Percentiles rank a stretch among this genome's conserved stretches.
These are phyloP conservation scores for Trypanosoma lewisi DNA, from an alignment of 208 protist species.

Conservation along the genomic window DNA sequence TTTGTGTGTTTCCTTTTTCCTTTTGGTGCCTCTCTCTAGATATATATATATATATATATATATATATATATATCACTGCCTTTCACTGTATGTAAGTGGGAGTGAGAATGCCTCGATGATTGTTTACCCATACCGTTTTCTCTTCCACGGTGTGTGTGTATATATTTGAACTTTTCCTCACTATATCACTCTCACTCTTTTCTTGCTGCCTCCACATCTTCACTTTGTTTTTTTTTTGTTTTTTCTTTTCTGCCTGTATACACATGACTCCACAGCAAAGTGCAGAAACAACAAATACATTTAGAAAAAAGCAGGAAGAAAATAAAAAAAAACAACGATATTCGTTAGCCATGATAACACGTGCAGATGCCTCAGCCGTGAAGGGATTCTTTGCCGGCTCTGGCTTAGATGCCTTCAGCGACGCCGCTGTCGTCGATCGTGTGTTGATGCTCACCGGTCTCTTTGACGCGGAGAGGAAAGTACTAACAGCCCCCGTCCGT, in stretches of 20 bases:
- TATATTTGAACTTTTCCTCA: neutral
- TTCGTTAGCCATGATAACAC: slow-evolving; percentile 12
- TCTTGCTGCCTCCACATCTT: neutral
- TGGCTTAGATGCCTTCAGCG: slow-evolving; percentile 48
- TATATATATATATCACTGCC: too few relatives aligned
- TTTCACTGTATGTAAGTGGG: too few relatives aligned
- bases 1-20: too few relatives aligned
- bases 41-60: too few relatives aligned
- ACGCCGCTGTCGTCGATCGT: slow-evolving; percentile 44
- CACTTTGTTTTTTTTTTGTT: neutral
- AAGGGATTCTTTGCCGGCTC: slow-evolving; percentile 73
- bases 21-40: too few relatives aligned
- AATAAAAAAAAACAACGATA: slow-evolving; percentile 3
- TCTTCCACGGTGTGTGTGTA: neutral
- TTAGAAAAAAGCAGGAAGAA: slow-evolving; percentile 6
- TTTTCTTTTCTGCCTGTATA: neutral
- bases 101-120: too few relatives aligned
- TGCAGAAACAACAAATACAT: neutral
- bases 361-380: slow-evolving; percentile 22
- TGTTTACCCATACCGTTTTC: too few relatives aligned
- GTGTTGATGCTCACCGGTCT: slow-evolving; percentile 51
- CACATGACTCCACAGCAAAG: neutral
- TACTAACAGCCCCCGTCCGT: slow-evolving; percentile 27
- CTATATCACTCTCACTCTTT: too few relatives aligned
- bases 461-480: slow-evolving; percentile 12